Conservation (phyloP, 371 early-diverging fungal genomes). For the Syncephalastrum monosporum region DNA sequence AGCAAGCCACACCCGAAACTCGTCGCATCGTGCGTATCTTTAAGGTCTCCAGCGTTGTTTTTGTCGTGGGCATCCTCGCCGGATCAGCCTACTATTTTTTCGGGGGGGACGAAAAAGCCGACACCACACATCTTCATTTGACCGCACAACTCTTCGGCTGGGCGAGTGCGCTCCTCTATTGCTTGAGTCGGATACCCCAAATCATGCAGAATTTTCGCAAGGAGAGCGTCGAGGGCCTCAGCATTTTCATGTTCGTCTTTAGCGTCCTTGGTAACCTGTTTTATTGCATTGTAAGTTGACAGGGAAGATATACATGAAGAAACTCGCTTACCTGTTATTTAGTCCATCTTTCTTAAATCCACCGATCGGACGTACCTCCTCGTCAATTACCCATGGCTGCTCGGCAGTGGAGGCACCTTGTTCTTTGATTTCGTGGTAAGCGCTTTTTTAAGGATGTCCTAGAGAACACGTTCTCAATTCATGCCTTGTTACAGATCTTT, state of each 20-base stretch:
- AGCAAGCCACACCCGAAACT: conserved; percentile 5
- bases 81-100: conserved; percentile 26
- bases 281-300: conserved; percentile 47
- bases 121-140: conserved; percentile 32
- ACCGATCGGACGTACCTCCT: conserved; percentile 57
- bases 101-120: conserved; percentile 20
- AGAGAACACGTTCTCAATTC: not conserved
- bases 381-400: conserved; percentile 71
- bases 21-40: conserved; percentile 24
- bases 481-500: conserved; percentile 36
- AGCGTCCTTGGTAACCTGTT: conserved; percentile 83
- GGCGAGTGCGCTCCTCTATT: conserved; percentile 58
- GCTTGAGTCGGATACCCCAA: conserved; percentile 76
- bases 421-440: conserved; percentile 64
- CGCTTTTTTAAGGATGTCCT: not conserved
- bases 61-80: conserved; percentile 16
- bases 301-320: not conserved
- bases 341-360: conserved; percentile 69
- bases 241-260: conserved; percentile 78
- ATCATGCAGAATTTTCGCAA: conserved; percentile 73
- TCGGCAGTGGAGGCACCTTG: conserved; percentile 65
- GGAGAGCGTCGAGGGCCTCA: conserved; percentile 74
- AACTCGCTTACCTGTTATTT: conserved; percentile 2
- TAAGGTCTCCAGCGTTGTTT: conserved; percentile 15
- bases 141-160: conserved; percentile 50